These are phyloP conservation scores for Trypanosoma vivax DNA, from an alignment of 208 protist genomes.

Conservation along the genomic window DNA sequence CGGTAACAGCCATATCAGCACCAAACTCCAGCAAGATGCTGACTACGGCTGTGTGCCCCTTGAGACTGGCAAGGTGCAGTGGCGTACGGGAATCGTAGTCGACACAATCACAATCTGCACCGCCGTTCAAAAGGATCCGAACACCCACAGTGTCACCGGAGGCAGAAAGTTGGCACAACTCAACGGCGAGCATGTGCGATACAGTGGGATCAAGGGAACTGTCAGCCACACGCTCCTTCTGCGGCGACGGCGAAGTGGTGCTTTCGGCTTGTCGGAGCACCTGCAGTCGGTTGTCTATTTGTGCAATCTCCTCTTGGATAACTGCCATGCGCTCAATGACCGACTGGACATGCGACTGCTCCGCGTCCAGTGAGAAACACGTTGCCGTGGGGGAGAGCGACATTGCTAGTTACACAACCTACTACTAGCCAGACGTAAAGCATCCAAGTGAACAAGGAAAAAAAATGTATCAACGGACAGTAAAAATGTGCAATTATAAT, in stretches of 20 bases:
- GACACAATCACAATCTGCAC: conserved; percentile 64
- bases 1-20: conserved; percentile 36
- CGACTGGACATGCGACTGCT: conserved; percentile 32
- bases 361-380: not conserved
- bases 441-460: not conserved
- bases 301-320: conserved; percentile 65
- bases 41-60: conserved; percentile 46
- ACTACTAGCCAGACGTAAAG: not conserved
- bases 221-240: conserved; percentile 4
- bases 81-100: conserved; percentile 80
- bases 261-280: conserved; percentile 12
- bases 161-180: conserved; percentile 73
- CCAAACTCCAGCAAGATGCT: conserved; percentile 62
- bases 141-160: conserved; percentile 59
- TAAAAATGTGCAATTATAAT: not conserved
- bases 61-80: conserved; percentile 72
- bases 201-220: conserved; percentile 50
- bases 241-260: not conserved
- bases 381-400: not conserved
- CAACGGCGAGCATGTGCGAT: conserved; percentile 64
- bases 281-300: conserved; percentile 54
- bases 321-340: conserved; percentile 66
- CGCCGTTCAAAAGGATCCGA: conserved; percentile 58
- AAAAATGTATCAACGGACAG: not conserved
- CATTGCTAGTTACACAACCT: not conserved